These are phyloP conservation scores for Linum usitatissimum DNA, from an alignment of 345 rosid genomes.

Conservation along the genomic window DNA sequence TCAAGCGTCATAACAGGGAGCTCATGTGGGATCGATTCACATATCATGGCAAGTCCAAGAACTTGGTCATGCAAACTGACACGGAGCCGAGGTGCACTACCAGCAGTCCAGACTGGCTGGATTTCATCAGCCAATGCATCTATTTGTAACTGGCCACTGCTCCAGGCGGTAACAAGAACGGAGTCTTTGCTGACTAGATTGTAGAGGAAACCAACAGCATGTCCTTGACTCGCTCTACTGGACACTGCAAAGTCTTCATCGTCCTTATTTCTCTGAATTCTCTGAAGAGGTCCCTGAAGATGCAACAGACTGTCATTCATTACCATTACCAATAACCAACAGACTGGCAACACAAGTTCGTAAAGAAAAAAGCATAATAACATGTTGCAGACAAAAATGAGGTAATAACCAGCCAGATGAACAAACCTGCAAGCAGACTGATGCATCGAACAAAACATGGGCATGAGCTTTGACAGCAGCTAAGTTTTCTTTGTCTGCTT, in stretches of 20 bases:
- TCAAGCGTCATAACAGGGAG: conserved; percentile 41
- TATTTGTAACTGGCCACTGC: conserved; percentile 86
- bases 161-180: conserved; percentile 89
- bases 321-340: not conserved
- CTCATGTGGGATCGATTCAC: conserved; percentile 47
- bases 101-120: conserved; percentile 82
- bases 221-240: conserved; percentile 69
- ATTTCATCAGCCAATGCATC: conserved; percentile 96
- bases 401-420: not conserved
- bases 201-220: conserved; percentile 70
- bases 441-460: conserved; percentile 65
- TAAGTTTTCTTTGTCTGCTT: conserved; percentile 32
- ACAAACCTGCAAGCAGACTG: conserved; percentile 83
- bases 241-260: conserved; percentile 44
- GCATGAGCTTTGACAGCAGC: conserved; percentile 56
- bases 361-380: not conserved
- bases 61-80: conserved; percentile 45
- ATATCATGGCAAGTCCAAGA: conserved; percentile 82
- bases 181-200: conserved; percentile 81
- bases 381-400: not conserved
- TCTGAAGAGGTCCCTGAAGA: conserved; percentile 67
- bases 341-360: not conserved
- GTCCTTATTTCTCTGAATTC: conserved; percentile 43
- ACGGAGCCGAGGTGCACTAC: conserved; percentile 63
- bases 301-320: not conserved